phyloP scores from a whole-genome alignment of 768 basidiomycete species.

The Psilocybe sp. region DNA sequence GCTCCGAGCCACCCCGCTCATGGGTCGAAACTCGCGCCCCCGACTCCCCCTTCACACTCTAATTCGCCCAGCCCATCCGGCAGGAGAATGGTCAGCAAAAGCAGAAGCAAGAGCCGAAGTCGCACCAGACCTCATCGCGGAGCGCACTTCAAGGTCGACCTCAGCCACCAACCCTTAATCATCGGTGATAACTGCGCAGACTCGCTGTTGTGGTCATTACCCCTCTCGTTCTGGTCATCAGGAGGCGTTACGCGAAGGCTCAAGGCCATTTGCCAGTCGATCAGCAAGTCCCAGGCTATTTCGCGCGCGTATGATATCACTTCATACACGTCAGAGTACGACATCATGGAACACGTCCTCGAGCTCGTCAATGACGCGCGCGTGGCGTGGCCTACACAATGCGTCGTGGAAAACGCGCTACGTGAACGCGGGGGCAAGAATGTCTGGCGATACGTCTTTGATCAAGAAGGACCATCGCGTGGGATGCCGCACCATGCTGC shows the following conservation, averaged over 20 bases:
- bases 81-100: background rate
- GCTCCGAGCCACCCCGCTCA: conserved; percentile 1
- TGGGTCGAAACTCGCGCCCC: conserved; percentile 18
- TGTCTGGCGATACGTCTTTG: conserved; percentile 83
- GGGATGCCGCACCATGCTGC: conserved; percentile 67
- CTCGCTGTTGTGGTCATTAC: conserved; percentile 58
- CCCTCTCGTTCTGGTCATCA: conserved; percentile 63
- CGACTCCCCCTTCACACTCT: conserved; percentile 9
- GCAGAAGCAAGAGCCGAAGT: background rate
- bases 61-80: background rate
- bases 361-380: conserved; percentile 75
- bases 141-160: conserved; percentile 1
- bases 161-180: conserved; percentile 62
- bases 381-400: conserved; percentile 76
- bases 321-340: conserved; percentile 57
- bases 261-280: conserved; percentile 72
- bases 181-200: conserved; percentile 73
- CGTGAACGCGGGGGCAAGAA: conserved; percentile 50
- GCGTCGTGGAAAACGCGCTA: conserved; percentile 49
- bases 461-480: conserved; percentile 71
- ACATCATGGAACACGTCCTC: conserved; percentile 65
- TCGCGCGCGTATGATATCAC: conserved; percentile 73
- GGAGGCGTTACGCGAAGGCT: conserved; percentile 60
- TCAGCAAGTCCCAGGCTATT: conserved; percentile 57
- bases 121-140: background rate